Conservation (phyloP, 257 asterid species). For the Nicotiana noctiflora region DNA sequence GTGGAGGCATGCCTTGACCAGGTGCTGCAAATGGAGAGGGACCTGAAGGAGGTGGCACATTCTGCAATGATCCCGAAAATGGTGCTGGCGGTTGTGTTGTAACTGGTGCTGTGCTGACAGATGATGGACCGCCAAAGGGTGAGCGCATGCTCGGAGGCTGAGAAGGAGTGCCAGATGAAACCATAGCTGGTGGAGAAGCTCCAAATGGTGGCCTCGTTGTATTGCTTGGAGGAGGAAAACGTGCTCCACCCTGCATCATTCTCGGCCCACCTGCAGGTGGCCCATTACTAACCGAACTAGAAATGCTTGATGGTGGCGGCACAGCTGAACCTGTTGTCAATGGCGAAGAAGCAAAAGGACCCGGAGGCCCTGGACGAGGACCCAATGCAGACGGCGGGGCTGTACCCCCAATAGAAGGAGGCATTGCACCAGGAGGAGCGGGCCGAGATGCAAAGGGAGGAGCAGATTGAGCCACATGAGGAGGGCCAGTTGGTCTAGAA, state of each 20-base stretch:
- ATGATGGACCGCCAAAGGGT: slow-evolving; percentile 69
- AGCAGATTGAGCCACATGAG: slow-evolving; percentile 59
- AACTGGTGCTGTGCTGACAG: slow-evolving; percentile 33
- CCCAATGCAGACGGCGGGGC: slow-evolving; percentile 34
- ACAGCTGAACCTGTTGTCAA: slow-evolving; percentile 37
- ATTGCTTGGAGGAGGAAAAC: slow-evolving; percentile 57
- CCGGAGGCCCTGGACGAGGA: slow-evolving; percentile 49
- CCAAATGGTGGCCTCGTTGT: slow-evolving; percentile 51
- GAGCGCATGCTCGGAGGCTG: slow-evolving; percentile 62
- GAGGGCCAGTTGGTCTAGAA: slow-evolving; percentile 57
- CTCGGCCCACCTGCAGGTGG: slow-evolving; percentile 55
- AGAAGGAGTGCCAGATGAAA: slow-evolving; percentile 38
- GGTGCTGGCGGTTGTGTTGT: slow-evolving; percentile 61
- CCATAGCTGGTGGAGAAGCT: slow-evolving; percentile 49
- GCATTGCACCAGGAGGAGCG: slow-evolving; percentile 63
- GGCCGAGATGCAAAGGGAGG: slow-evolving; percentile 66
- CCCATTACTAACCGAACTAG: slow-evolving; percentile 59
- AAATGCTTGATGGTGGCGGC: slow-evolving; percentile 35
- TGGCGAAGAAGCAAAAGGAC: slow-evolving; percentile 42
- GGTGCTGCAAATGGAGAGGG: slow-evolving; percentile 61
- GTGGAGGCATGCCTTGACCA: slow-evolving; percentile 42
- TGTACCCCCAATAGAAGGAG: slow-evolving; percentile 49
- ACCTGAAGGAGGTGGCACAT: slow-evolving; percentile 57
- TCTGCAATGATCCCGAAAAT: slow-evolving; percentile 49
- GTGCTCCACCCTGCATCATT: slow-evolving; percentile 43